These are phyloP conservation scores for Cucurbita maxima DNA, from an alignment of 306 rosid genomes.

Conservation along the genomic window DNA sequence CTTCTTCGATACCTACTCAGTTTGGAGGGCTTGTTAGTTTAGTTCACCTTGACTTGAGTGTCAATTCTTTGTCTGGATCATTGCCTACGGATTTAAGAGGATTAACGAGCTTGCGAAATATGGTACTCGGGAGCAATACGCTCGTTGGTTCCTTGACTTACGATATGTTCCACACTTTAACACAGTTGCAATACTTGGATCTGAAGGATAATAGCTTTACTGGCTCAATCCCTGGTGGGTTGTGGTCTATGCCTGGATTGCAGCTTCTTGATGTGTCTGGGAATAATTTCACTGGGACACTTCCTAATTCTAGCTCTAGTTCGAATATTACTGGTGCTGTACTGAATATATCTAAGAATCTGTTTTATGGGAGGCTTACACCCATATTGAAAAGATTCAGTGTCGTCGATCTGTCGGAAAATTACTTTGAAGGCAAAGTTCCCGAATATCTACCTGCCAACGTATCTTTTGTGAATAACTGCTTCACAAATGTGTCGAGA, in stretches of 20 bases:
- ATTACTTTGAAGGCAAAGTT: conserved; percentile 63
- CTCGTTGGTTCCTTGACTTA: conserved; percentile 40
- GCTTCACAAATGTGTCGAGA: conserved; percentile 43
- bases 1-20: conserved; percentile 43
- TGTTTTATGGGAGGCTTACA: conserved; percentile 51
- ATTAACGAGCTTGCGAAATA: conserved; percentile 40
- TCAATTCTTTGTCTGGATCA: conserved; percentile 39
- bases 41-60: conserved; percentile 76
- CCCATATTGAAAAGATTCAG: conserved; percentile 34
- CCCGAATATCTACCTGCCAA: conserved; percentile 24
- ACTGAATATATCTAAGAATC: conserved; percentile 51
- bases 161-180: conserved; percentile 24
- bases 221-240: conserved; percentile 36
- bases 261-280: conserved; percentile 46
- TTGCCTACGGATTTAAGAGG: conserved; percentile 37
- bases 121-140: conserved; percentile 35
- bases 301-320: conserved; percentile 40
- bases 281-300: conserved; percentile 51
- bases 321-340: conserved; percentile 16
- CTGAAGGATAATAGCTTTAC: conserved; percentile 39
- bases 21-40: conserved; percentile 48
- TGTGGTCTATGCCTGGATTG: conserved; percentile 58
- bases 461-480: conserved; percentile 38
- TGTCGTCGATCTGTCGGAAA: conserved; percentile 49
- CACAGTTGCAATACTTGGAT: conserved; percentile 36